Percentiles rank a stretch among this genome's conserved stretches.
Evolutionary conservation across 1,284 basidiomycete genomes (phyloP).

Genomic region (Ceratobasidium sp.): DNA sequence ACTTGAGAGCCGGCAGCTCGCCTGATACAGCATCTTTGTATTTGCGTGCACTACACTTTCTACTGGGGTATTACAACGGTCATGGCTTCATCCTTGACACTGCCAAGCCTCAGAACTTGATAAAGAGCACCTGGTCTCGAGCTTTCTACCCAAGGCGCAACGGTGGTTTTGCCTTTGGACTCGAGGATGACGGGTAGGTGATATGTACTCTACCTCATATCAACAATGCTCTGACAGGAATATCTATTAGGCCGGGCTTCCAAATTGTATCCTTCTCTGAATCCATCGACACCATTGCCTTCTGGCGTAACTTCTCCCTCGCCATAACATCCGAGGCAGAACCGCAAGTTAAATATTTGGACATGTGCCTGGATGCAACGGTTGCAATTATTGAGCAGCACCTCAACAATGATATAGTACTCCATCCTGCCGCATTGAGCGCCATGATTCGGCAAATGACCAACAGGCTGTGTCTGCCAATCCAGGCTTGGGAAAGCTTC

Average conservation of each 20-base stretch:
- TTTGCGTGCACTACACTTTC: slow-evolving; percentile 1
- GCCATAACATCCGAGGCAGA: not conserved
- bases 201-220: not conserved
- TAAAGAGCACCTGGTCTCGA: not conserved
- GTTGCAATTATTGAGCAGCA: not conserved
- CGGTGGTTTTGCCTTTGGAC: not conserved
- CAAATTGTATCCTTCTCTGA: not conserved
- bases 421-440: not conserved
- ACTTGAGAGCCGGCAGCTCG: not conserved
- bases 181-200: not conserved
- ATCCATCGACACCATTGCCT: not conserved
- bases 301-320: not conserved
- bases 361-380: not conserved
- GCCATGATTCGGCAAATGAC: not conserved
- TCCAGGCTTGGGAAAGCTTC: not conserved
- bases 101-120: not conserved
- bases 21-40: not conserved
- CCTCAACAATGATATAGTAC: not conserved
- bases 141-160: not conserved
- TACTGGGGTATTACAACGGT: not conserved
- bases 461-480: not conserved
- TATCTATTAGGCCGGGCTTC: not conserved
- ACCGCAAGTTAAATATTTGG: not conserved
- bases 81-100: not conserved
- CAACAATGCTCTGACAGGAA: not conserved